Evolutionary conservation across 768 basidiomycete species (phyloP).

Genomic region (Russula sp.): DNA sequence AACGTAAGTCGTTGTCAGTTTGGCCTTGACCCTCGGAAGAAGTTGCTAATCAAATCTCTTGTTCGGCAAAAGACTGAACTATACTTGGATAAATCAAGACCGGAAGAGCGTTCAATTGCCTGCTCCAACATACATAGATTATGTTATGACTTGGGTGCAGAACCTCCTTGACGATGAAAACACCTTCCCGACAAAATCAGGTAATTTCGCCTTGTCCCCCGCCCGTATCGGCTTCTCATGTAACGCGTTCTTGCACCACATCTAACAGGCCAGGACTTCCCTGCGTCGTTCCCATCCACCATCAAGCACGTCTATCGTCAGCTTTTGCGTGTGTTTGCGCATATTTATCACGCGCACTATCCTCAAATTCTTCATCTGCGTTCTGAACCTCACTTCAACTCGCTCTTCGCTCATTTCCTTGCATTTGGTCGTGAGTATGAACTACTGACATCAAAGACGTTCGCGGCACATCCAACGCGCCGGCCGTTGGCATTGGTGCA

Average conservation of each 20-base stretch:
- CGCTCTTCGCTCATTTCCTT: conserved; percentile 95
- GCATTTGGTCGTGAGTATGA: conserved; percentile 96
- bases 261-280: conserved; percentile 75
- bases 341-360: conserved; percentile 96
- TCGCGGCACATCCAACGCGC: conserved; percentile 57
- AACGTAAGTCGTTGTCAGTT: conserved; percentile 50
- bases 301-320: conserved; percentile 94
- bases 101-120: conserved; percentile 84
- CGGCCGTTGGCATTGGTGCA: conserved; percentile 64
- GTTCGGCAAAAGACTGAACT: conserved; percentile 63
- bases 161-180: conserved; percentile 92
- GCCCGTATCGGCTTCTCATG: not conserved
- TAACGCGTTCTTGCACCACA: conserved; percentile 1
- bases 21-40: not conserved
- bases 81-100: conserved; percentile 91
- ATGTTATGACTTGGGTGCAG: conserved; percentile 96
- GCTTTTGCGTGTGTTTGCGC: conserved; percentile 93
- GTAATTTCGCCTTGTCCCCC: conserved; percentile 43
- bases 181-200: conserved; percentile 93
- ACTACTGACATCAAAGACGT: conserved; percentile 83
- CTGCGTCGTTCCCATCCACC: conserved; percentile 83
- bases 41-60: not conserved
- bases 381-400: conserved; percentile 94
- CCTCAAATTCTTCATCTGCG: conserved; percentile 87
- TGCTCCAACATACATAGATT: conserved; percentile 96